Evolutionary conservation across 768 basidiomycete genomes (phyloP), one percentile per base, ranked within the genome.

Genomic region (Lactifluus echinatus): DNA sequence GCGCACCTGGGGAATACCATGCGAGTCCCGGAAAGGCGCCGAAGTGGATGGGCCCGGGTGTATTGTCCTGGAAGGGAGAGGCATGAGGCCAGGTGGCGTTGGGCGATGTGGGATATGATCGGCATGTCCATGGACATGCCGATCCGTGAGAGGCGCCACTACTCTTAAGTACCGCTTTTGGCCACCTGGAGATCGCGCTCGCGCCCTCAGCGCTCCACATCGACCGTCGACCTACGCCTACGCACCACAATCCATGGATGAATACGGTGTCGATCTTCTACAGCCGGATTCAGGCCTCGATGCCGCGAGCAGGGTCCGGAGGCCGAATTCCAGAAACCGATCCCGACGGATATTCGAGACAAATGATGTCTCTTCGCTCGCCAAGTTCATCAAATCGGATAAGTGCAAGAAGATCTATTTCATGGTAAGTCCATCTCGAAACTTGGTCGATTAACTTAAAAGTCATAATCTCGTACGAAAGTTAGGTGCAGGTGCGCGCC

Each of bases 361-460:
- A 28, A 62, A 62, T 36, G 57, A 65, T 43, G 42, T 65, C 0
- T 37, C 55, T 23, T 62, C 63, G 19, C 45, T 71, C 14, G 70
- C 70, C 5, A 56, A 65, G 34, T 71, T 67, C 56, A 66, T 71
- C 23, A 55, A 67, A 40, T 67, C 67, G 2, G 63, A 68, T 34
- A 48, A 62, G 26, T 71, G 70, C 60, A 64, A 59, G 50, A 61
- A 67, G 36, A 57, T 71, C 4, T 66, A 65, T 42, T 47, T 71
- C 28, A 67, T 71, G 69, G 70, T 71, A 42, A 47, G 56, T 59
- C 21, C 12, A 40, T 50, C 29, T 28, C 17, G 40, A 24, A 48
- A 53, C 34, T 23, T 23, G 15, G 37, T 36, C 29, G 47, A 15
- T 11, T 47, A n/a, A 11, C 34, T 24, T 17, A 23, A 39, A 26